phyloP scores from a whole-genome alignment of 129 eudicot species.

The Cynara cardunculus region DNA sequence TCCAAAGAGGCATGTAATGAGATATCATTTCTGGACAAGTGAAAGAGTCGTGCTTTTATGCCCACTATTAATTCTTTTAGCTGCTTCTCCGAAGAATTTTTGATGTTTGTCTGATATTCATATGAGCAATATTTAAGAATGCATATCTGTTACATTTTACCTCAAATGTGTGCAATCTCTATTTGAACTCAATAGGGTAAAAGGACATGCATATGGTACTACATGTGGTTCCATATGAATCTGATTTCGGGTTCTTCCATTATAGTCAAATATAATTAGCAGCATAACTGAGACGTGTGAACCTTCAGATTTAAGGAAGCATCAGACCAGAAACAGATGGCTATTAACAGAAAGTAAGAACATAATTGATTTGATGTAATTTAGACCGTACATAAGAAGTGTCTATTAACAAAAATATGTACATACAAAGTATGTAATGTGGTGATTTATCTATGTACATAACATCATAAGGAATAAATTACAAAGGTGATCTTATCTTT shows the following conservation, averaged over 20 bases:
- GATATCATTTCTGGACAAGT: neutral
- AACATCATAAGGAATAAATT: neutral
- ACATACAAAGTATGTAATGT: neutral
- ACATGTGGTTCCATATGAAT: neutral
- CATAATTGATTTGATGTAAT: neutral
- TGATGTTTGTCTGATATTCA: neutral
- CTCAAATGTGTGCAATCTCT: neutral
- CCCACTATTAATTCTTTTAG: neutral
- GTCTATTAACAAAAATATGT: neutral
- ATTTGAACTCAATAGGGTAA: conserved; percentile 17
- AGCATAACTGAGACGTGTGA: neutral
- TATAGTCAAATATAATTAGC: neutral
- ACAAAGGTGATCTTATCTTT: neutral
- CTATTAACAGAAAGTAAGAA: neutral
- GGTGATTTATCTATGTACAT: neutral
- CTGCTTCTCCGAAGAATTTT: neutral
- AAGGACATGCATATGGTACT: conserved; percentile 22
- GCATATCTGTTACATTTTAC: neutral
- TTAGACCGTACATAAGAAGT: neutral
- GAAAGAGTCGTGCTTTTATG: neutral
- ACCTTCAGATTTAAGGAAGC: neutral
- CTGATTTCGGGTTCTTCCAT: conserved; percentile 8
- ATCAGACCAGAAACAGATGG: neutral
- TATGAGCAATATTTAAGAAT: neutral
- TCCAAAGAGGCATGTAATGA: neutral